Conservation (phyloP, 306 rosid species). For the Hippophae rhamnoides region DNA sequence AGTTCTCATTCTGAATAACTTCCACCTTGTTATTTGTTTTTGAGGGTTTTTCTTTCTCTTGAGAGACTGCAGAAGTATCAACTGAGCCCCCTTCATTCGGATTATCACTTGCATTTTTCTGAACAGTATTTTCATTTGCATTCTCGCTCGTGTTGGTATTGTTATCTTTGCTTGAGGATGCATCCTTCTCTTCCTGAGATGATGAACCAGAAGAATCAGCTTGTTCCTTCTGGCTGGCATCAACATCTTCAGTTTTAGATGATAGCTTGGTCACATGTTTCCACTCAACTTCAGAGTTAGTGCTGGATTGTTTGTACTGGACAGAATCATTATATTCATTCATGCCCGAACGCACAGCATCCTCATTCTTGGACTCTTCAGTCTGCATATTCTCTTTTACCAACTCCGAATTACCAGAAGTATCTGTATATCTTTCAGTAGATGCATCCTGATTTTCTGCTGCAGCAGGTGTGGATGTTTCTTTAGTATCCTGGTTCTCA, state of each 20-base stretch:
- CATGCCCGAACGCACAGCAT: conserved; percentile 6
- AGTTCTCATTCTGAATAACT: conserved; percentile 29
- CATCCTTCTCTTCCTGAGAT: conserved; percentile 39
- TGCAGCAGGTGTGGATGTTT: conserved; percentile 19
- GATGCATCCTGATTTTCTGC: conserved; percentile 23
- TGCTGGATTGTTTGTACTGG: conserved; percentile 23
- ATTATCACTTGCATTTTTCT: conserved; percentile 26
- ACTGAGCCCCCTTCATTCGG: conserved; percentile 26
- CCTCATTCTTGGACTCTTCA: conserved; percentile 5
- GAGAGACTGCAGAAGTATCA: conserved; percentile 22
- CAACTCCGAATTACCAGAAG: conserved; percentile 16
- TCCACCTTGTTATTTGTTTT: conserved; percentile 28
- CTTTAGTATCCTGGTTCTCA: conserved; percentile 28
- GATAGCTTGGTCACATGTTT: conserved; percentile 26
- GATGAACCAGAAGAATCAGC: conserved; percentile 42
- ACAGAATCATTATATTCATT: conserved; percentile 13
- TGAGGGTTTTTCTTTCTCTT: conserved; percentile 12
- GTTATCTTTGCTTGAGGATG: conserved; percentile 30
- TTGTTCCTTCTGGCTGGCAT: conserved; percentile 31
- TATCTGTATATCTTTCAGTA: conserved; percentile 29
- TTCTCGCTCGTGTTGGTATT: conserved; percentile 25
- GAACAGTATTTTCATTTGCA: conserved; percentile 24
- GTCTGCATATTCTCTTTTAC: neutral
- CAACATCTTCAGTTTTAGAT: conserved; percentile 28
- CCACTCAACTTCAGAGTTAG: conserved; percentile 25